These are phyloP conservation scores for Achlya hypogyna DNA, from an alignment of 352 stramenopile species.

Conservation along the genomic window DNA sequence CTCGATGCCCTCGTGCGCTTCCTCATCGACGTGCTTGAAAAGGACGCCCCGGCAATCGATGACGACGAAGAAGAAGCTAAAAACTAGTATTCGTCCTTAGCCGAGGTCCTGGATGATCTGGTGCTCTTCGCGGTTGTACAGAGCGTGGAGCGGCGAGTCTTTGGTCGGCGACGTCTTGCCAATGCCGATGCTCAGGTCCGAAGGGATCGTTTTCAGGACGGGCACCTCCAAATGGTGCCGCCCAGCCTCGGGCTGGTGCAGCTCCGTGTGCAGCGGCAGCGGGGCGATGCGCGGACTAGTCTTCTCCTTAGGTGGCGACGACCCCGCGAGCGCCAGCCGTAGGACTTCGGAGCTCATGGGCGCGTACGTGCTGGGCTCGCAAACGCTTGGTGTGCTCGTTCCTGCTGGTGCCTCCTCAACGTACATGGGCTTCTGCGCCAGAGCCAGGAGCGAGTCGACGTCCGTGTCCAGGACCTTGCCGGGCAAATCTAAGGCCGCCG, in stretches of 20 bases:
- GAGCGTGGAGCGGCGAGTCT: conserved; percentile 43
- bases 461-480: neutral
- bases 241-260: neutral
- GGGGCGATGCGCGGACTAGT: neutral
- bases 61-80: neutral
- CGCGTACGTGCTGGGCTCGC: neutral
- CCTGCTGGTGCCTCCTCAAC: neutral
- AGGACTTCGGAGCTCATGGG: neutral
- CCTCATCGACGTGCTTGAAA: neutral
- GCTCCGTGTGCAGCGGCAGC: neutral
- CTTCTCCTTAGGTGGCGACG: neutral
- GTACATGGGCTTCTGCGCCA: neutral
- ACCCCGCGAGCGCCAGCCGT: neutral
- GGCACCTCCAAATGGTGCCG: neutral
- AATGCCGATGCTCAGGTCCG: neutral
- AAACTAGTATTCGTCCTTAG: neutral
- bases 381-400: neutral
- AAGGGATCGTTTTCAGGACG: neutral
- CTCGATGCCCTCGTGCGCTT: neutral
- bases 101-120: conserved; percentile 33
- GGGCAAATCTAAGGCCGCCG: neutral
- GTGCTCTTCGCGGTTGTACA: conserved; percentile 72
- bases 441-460: neutral
- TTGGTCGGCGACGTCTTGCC: conserved; percentile 27
- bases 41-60: neutral